Evolutionary conservation across 2,329 filamentous ascomycete genomes (phyloP).

Genomic region (Thielaviopsis ethacetica): DNA sequence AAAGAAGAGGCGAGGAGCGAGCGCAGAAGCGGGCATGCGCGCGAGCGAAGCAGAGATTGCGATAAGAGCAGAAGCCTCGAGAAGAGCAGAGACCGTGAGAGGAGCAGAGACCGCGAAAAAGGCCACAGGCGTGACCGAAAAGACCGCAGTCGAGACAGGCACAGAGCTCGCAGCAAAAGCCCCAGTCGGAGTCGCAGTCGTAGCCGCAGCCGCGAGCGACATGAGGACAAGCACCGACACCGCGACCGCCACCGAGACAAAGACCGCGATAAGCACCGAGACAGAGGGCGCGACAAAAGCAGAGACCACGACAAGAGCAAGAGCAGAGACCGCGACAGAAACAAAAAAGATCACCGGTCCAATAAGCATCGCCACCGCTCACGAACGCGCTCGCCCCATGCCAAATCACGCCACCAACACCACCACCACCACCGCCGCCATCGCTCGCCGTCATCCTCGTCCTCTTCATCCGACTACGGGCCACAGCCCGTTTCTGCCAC

Average conservation of each 20-base stretch:
- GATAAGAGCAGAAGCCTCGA: slow-evolving; percentile 10
- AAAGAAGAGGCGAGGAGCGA: slow-evolving; percentile 13
- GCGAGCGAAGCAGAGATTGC: slow-evolving; percentile 9
- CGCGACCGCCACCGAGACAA: too few relatives aligned
- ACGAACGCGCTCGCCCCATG: background rate
- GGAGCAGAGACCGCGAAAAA: background rate
- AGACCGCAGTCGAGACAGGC: background rate
- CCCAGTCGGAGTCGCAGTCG: background rate
- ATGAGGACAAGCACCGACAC: too few relatives aligned
- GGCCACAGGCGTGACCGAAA: background rate
- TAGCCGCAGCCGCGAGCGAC: too few relatives aligned
- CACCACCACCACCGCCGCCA: background rate
- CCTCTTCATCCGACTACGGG: background rate
- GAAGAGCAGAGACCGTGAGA: background rate
- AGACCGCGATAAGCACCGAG: too few relatives aligned
- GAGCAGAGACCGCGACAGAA: background rate
- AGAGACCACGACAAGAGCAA: background rate
- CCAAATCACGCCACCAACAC: background rate
- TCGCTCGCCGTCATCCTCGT: background rate
- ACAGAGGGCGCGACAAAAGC: too few relatives aligned
- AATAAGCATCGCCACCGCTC: background rate
- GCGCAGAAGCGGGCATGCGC: background rate
- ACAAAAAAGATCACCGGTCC: background rate
- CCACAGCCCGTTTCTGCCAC: background rate
- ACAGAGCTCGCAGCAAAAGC: background rate